Base-by-base conservation (phyloP, 2,329 filamentous ascomycete species). In the Remersonia thermophila region DNA sequence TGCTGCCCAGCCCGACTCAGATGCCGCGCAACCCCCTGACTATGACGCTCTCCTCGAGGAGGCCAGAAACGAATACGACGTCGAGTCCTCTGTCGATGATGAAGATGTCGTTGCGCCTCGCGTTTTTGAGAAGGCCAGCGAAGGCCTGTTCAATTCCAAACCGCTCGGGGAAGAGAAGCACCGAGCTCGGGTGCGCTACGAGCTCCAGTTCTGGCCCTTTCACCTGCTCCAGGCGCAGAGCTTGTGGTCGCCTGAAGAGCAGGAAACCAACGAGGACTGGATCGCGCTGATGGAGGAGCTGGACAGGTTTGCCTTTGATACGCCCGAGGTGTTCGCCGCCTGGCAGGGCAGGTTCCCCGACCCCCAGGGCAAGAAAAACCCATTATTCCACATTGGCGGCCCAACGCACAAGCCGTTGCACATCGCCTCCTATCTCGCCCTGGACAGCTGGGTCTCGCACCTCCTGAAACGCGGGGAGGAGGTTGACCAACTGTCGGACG, bases 121-220 rank as follows among this genome's bases (percentile, higher is more conserved):
- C 1, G n/a, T 23, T 0, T 27, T 23, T 12, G 35, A 37, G 3
- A 1, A 8, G 1, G 30, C 13, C n/a, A n/a, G n/a, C n/a, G n/a
- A n/a, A n/a, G n/a, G n/a, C n/a, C n/a, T n/a, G n/a, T n/a, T n/a
- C n/a, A n/a, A n/a, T n/a, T n/a, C 13, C 1, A 23, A 36, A 2
- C 32, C 28, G 27, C 20, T 5, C 20, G 20, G 5, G 3, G 27
- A 40, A 7, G 39, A 43, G 11, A 33, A 37, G 2, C 15, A 34
- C 2, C 14, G 28, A 10, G 11, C 11, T 3, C 36, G 33, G 5
- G 15, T 36, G 13, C 36, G 47, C 3, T 47, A 47, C 33, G 47
- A 49, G 29, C 9, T 49, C 2, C 38, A 44, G 29, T 41, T 37
- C 20, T 49, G 44, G 43, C 36, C 39, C 3, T 44, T 37, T 29